Percentiles rank a stretch among this genome's conserved stretches.
Evolutionary conservation across 352 stramenopile genomes (phyloP).

Genomic region (Globisporangium spinosum): DNA sequence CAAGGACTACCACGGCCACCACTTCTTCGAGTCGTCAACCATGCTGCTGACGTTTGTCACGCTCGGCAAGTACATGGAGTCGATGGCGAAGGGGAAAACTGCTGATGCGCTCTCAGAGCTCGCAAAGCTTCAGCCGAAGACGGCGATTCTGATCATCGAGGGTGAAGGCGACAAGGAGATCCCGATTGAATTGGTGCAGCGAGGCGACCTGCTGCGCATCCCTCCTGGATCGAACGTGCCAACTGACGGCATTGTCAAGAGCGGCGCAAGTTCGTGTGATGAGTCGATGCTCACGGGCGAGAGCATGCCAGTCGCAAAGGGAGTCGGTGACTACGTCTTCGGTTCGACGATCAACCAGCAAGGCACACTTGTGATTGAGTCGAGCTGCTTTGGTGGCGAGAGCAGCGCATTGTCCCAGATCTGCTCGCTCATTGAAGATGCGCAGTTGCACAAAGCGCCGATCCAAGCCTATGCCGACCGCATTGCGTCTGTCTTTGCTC

Average conservation of each 20-base stretch:
- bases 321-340: slow-evolving; percentile 72
- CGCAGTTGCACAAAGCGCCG: slow-evolving; percentile 84
- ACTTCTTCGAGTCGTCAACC: slow-evolving; percentile 87
- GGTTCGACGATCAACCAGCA: slow-evolving; percentile 83
- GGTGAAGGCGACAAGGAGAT: slow-evolving; percentile 67
- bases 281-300: slow-evolving; percentile 87
- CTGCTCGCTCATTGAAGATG: slow-evolving; percentile 83
- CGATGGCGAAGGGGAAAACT: slow-evolving; percentile 83
- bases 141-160: slow-evolving; percentile 50
- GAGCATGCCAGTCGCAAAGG: slow-evolving; percentile 86
- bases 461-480: slow-evolving; percentile 85
- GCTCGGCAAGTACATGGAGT: slow-evolving; percentile 88
- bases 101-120: slow-evolving; percentile 70
- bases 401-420: slow-evolving; percentile 73
- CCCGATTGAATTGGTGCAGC: slow-evolving; percentile 81
- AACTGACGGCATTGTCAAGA: slow-evolving; percentile 78
- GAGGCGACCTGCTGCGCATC: slow-evolving; percentile 69
- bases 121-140: slow-evolving; percentile 76
- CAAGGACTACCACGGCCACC: slow-evolving; percentile 64
- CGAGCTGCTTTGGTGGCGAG: slow-evolving; percentile 64
- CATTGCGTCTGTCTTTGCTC: slow-evolving; percentile 60
- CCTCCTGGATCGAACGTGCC: slow-evolving; percentile 72
- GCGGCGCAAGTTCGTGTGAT: slow-evolving; percentile 59
- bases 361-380: slow-evolving; percentile 84
- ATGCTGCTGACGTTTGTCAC: slow-evolving; percentile 88